These are phyloP conservation scores for Suillus hirtellus DNA, from an alignment of 768 basidiomycete genomes.

Conservation along the genomic window DNA sequence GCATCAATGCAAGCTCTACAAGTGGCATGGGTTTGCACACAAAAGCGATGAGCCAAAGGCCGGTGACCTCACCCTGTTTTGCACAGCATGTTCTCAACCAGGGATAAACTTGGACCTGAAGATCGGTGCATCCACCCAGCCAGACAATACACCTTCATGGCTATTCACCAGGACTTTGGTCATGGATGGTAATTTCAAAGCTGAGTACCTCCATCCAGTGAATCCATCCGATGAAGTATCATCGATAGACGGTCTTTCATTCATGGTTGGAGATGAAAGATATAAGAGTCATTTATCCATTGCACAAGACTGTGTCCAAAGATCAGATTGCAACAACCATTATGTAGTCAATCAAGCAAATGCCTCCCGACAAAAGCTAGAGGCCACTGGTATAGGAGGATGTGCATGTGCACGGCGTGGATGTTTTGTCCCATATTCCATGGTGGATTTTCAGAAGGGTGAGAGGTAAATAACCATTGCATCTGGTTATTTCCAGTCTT, in stretches of 20 bases:
- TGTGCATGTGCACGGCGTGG: conserved; percentile 34
- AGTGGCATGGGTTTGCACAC: conserved; percentile 15
- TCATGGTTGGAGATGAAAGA: not conserved
- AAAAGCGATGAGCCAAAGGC: not conserved
- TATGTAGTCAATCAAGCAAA: conserved; percentile 18
- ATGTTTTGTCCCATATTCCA: conserved; percentile 29
- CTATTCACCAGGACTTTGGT: not conserved
- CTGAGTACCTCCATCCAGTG: not conserved
- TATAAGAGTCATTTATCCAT: not conserved
- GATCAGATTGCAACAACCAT: conserved; percentile 20
- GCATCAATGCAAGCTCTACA: conserved; percentile 18
- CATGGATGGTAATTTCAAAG: not conserved
- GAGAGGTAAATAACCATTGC: conserved; percentile 23
- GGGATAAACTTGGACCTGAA: not conserved
- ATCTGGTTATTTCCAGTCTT: not conserved
- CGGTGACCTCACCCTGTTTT: conserved; percentile 1
- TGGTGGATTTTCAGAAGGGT: conserved; percentile 35
- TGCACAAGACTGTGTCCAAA: conserved; percentile 8
- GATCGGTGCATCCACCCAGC: not conserved
- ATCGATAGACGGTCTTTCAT: not conserved
- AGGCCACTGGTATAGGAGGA: conserved; percentile 32
- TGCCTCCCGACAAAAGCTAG: conserved; percentile 16
- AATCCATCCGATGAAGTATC: not conserved
- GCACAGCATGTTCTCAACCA: not conserved
- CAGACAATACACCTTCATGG: not conserved